Base-by-base conservation (phyloP, 805 yeast species). In the Dipodascopsis uninucleata region DNA sequence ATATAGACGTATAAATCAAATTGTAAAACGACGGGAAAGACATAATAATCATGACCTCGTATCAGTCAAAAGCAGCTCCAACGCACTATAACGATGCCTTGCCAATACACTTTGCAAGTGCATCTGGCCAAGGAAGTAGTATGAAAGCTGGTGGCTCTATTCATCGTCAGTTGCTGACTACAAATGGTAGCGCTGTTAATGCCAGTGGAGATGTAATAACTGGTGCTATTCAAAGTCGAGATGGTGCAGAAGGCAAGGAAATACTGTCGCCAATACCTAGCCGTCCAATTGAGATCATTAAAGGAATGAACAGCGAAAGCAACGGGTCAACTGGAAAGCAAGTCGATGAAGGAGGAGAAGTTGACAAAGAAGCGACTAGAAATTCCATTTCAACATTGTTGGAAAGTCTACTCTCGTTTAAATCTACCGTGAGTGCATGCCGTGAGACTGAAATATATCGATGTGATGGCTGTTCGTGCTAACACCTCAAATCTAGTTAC, bases 1-100 rank as follows among this genome's bases (percentile, higher is more conserved):
- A n/a, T n/a, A n/a, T n/a, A n/a, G n/a, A n/a, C n/a, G n/a, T n/a
- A n/a, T n/a, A n/a, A n/a, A n/a, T n/a, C n/a, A n/a, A n/a, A n/a
- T n/a, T n/a, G n/a, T n/a, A n/a, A n/a, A n/a, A n/a, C n/a, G n/a
- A n/a, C n/a, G n/a, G n/a, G n/a, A n/a, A n/a, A n/a, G n/a, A n/a
- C n/a, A n/a, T n/a, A n/a, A n/a, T 26, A 26, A 31, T 31, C 5
- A 49, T 49, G 54, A 41, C 54, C 8, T 49, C 54, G 5, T 49
- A 49, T 34, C 54, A 49, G 36, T 32, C 52, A 6, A 45, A 32
- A 4, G 39, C 41, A 3, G 51, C 54, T 9, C 48, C 54, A 0
- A 42, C 45, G 12, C 47, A 47, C 25, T 49, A 49, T 31, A 49
- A 49, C 38, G 54, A 49, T 37, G 43, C 49, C 14, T 38, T 40